Evolutionary conservation across 2,329 filamentous ascomycete genomes (phyloP), one percentile per base, ranked within the genome.

Genomic region (Penicillium oxalicum): DNA sequence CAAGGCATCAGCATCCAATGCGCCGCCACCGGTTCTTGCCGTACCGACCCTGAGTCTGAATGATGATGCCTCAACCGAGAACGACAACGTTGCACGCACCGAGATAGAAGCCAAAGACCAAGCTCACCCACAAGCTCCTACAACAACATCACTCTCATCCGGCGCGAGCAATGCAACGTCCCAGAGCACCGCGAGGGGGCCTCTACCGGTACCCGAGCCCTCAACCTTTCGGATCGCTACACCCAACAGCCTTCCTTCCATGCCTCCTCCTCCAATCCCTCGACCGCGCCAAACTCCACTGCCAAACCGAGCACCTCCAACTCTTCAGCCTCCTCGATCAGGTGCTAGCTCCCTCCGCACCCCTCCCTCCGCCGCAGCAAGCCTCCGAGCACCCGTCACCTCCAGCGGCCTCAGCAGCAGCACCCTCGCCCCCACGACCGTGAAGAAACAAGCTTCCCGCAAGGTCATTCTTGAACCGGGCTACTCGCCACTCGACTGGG

Each of bases 401-500:
- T 62, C 68, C 48, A 70, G 69, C 58, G 70, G 72, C 36, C 64
- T 72, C 37, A 69, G 62, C 53, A 69, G 63, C 57, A 69, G 69
- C 56, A 71, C 70, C 41, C 67, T 75, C 12, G 63, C 70, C 37
- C 67, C 76, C 7, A 60, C 61, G 5, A 40, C 68, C 62, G 35
- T 73, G 69, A 65, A 67, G 79, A 67, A 87, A 44, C 53, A 67
- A 11, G 33, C 48, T 44, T 54, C 67, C 4, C 63, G 65, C 13
- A 64, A 91, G 62, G 87, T 96, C 4, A 77, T 86, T 7, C 81
- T 98, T 4, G 80, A 83, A n/a, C 93, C 93, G 0, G 91, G 93
- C 29, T 91, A 91, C 74, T 95, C 89, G 2, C 91, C 93, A 0
- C 82, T 98, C 9, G 93, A 98, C 78, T 98, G 93, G 93, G 93